These are phyloP conservation scores for Pseudogymnoascus sp. DNA, from an alignment of 2,329 filamentous ascomycete species.

Conservation along the genomic window DNA sequence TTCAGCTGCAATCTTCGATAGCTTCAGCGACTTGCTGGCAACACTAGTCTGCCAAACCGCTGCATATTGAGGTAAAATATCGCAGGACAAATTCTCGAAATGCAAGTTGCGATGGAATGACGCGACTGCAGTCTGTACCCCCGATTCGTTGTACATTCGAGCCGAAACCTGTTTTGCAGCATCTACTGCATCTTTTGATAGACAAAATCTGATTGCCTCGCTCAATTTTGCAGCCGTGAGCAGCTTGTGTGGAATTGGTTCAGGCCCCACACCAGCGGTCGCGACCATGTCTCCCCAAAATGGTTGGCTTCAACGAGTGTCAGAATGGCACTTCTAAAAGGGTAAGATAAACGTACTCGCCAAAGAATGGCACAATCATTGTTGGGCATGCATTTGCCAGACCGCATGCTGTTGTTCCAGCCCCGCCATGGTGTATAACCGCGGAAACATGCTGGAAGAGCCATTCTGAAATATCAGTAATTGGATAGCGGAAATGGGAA, in stretches of 20 bases:
- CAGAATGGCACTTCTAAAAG: not conserved
- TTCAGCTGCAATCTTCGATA: constrained; percentile 45
- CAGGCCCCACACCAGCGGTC: constrained; percentile 33
- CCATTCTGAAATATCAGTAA: constrained; percentile 22
- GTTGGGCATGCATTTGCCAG: constrained; percentile 30
- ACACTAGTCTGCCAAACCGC: constrained; percentile 42
- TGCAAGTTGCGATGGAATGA: constrained; percentile 33
- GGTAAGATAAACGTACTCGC: constrained; percentile 23
- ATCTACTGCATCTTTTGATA: constrained; percentile 24
- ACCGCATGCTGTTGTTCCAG: constrained; percentile 30
- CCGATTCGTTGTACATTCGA: constrained; percentile 30
- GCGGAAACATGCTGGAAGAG: constrained; percentile 30
- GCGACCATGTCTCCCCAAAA: constrained; percentile 37
- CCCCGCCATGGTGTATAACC: constrained; percentile 31
- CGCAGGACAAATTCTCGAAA: constrained; percentile 29
- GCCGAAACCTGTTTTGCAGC: constrained; percentile 29
- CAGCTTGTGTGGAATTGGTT: constrained; percentile 30
- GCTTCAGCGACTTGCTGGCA: constrained; percentile 31
- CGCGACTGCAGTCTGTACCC: constrained; percentile 31
- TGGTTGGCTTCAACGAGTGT: constrained; percentile 26
- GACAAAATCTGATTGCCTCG: constrained; percentile 29
- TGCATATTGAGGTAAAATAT: constrained; percentile 34
- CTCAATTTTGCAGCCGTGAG: constrained; percentile 29
- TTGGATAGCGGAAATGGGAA: not conserved
- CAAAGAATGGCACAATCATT: constrained; percentile 34